phyloP scores from a whole-genome alignment of 371 early-diverging fungal genomes.

The Mortierella polycephala region DNA sequence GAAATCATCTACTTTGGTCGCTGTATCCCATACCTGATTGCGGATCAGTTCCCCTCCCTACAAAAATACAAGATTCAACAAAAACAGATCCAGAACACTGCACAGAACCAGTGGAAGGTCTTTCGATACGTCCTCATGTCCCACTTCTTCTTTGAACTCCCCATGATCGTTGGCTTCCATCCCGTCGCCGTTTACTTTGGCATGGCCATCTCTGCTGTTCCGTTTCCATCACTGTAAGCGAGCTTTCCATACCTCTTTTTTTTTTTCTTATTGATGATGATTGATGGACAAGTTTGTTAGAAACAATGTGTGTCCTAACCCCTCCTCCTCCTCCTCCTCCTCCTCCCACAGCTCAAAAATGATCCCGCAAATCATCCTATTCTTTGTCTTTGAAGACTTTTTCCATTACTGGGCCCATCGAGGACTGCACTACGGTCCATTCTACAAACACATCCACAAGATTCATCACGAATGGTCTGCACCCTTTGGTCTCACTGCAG shows the following conservation, averaged over 20 bases:
- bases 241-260: background rate
- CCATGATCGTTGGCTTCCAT: constrained; percentile 87
- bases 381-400: constrained; percentile 84
- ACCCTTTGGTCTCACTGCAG: constrained; percentile 89
- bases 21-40: constrained; percentile 77
- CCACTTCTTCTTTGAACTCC: constrained; percentile 84
- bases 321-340: too few relatives aligned
- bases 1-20: constrained; percentile 84
- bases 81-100: constrained; percentile 75
- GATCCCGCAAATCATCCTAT: constrained; percentile 69
- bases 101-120: constrained; percentile 79
- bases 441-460: constrained; percentile 93
- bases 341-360: constrained; percentile 20
- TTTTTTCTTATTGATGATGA: too few relatives aligned
- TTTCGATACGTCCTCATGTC: constrained; percentile 73
- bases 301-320: background rate
- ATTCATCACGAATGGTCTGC: constrained; percentile 93
- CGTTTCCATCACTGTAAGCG: constrained; percentile 83
- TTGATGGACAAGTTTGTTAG: background rate
- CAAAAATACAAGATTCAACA: constrained; percentile 88
- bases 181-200: constrained; percentile 84
- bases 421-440: constrained; percentile 83
- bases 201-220: constrained; percentile 81
- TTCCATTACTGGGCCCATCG: constrained; percentile 88
- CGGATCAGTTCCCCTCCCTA: constrained; percentile 75